Evolutionary conservation across 805 yeast genomes (phyloP), one percentile per base, ranked within the genome.

Genomic region (Candida argentea): DNA sequence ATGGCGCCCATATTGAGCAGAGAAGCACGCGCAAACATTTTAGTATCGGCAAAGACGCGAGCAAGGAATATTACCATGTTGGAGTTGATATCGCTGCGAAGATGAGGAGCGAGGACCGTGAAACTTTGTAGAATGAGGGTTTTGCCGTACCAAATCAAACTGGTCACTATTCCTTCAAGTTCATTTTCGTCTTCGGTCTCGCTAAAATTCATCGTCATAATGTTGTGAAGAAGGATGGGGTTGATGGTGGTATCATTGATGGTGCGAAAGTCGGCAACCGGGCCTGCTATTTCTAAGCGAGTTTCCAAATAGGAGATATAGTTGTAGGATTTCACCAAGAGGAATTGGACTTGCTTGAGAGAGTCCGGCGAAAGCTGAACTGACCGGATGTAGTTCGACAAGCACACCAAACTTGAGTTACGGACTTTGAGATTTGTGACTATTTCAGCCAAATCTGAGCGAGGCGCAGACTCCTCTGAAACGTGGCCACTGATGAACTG

Each of bases 81-180:
- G 3, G 67, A 59, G 35, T 55, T 61, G 22, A 61, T 47, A 32
- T 62, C 68, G 24, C 51, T 51, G 32, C 57, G 59, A 27, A 53
- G 36, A 7, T 48, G 32, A 3, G 44, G 35, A 1, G 59, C 54
- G 19, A 61, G 44, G 29, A 48, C 55, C 13, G 48, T 35, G 24
- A 56, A 59, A 31, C 60, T 50, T 27, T 50, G 57, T 17, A 62
- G 37, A 17, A 61, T 38, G n/a, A 57, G 32, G 37, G 54, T 58
- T 34, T 61, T 61, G 25, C 54, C 39, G 38, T 55, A 52, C 21
- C 60, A 44, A 1, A 61, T 48, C 39, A 57, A 45, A 33, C 54
- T 52, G 11, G 50, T 43, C 25, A 60, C 38, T 5, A 43, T 41
- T 10, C 47, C 44, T 15, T 49, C 61, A 14, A 37, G 37, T 1